phyloP scores from a whole-genome alignment of 768 basidiomycete genomes.

The Cyclocybe aegerita region DNA sequence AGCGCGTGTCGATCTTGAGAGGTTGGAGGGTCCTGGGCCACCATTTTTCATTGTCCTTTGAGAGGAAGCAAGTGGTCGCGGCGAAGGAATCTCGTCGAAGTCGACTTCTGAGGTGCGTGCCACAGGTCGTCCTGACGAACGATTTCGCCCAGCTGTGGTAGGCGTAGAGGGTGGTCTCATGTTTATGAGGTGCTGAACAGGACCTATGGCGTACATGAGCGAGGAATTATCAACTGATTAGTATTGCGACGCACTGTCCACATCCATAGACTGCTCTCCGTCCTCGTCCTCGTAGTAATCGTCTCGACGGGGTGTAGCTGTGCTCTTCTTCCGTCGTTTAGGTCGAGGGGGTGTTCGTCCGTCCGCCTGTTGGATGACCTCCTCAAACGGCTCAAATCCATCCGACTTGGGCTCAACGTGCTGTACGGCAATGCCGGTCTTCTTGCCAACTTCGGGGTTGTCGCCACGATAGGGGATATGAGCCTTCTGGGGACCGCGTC shows the following conservation, averaged over 20 bases:
- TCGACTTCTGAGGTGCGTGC: conserved; percentile 53
- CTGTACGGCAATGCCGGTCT: conserved; percentile 69
- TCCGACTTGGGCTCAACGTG: conserved; percentile 74
- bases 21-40: conserved; percentile 39
- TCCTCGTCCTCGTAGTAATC: conserved; percentile 51
- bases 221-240: not conserved
- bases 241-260: conserved; percentile 56
- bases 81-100: conserved; percentile 66
- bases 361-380: conserved; percentile 70
- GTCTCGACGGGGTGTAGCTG: conserved; percentile 31
- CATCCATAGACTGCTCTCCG: conserved; percentile 78
- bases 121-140: conserved; percentile 45
- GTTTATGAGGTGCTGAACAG: conserved; percentile 40
- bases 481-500: conserved; percentile 60
- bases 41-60: conserved; percentile 32
- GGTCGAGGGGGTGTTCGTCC: conserved; percentile 60
- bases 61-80: conserved; percentile 32
- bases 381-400: conserved; percentile 81
- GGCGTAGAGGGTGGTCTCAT: conserved; percentile 41
- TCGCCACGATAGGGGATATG: conserved; percentile 81
- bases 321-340: conserved; percentile 50
- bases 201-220: conserved; percentile 28
- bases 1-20: conserved; percentile 33
- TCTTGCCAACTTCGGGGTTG: conserved; percentile 76
- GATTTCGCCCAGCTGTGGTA: conserved; percentile 32